These are phyloP conservation scores for Aspergillus transmontanensis DNA, from an alignment of 2,329 filamentous ascomycete species.

Conservation along the genomic window DNA sequence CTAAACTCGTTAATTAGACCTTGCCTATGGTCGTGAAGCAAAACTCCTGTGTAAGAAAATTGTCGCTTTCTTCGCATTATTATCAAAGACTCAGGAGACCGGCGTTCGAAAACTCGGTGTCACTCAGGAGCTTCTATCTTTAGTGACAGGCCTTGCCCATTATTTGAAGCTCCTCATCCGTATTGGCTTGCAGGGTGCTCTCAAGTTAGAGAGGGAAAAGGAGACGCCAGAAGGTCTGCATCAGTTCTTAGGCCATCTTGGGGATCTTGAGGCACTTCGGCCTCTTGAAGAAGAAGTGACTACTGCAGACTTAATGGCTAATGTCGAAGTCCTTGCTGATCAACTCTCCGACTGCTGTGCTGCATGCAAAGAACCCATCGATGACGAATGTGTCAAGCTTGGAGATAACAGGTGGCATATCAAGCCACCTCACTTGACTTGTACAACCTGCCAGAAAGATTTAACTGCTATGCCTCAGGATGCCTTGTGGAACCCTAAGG, in stretches of 20 bases:
- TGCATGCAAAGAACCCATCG: slow-evolving; percentile 81
- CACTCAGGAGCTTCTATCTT: slow-evolving; percentile 94
- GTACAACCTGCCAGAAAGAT: slow-evolving; percentile 71
- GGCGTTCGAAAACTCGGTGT: slow-evolving; percentile 90
- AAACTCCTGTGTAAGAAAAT: slow-evolving; percentile 99
- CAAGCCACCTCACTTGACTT: slow-evolving; percentile 66
- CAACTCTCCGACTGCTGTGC: slow-evolving; percentile 83
- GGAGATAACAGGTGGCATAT: slow-evolving; percentile 82
- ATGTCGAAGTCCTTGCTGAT: slow-evolving; percentile 68
- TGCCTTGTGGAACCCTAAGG: slow-evolving; percentile 69
- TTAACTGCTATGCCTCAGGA: slow-evolving; percentile 69
- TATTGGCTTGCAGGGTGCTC: slow-evolving; percentile 90
- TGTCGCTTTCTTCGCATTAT: slow-evolving; percentile 91
- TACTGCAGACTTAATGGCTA: slow-evolving; percentile 65
- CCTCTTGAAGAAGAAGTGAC: slow-evolving; percentile 62
- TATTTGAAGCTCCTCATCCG: slow-evolving; percentile 97
- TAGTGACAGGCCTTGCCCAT: slow-evolving; percentile 94
- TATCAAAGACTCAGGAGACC: slow-evolving; percentile 92
- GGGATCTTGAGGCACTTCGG: slow-evolving; percentile 77
- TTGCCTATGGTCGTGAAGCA: slow-evolving; percentile 93
- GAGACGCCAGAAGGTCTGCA: slow-evolving; percentile 73
- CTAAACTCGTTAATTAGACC: slow-evolving; percentile 54
- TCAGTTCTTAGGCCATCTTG: slow-evolving; percentile 80
- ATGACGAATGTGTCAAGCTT: slow-evolving; percentile 83
- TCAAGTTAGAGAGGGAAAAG: slow-evolving; percentile 87